A percentile compares a stretch with the other conserved stretches of the same genome.
phyloP scores from a whole-genome alignment of 805 yeast genomes.

The Hanseniaspora opuntiae region DNA sequence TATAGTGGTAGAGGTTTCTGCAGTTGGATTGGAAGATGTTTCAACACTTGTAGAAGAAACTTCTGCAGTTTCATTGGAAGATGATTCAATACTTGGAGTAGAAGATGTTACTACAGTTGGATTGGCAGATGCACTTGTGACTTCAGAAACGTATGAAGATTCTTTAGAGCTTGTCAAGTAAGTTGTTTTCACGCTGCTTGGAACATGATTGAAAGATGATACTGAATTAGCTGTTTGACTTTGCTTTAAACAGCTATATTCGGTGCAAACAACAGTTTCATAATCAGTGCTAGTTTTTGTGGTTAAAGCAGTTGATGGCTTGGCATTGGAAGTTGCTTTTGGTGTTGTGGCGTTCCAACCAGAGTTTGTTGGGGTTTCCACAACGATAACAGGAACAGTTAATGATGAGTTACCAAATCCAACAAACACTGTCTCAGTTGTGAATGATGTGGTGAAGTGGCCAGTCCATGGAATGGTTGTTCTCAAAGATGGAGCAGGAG shows the following conservation, averaged over 20 bases:
- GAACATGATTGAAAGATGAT: slow-evolving; percentile 14
- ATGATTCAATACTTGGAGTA: no score
- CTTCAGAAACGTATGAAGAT: no score
- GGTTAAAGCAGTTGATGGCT: not conserved
- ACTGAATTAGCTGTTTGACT: slow-evolving; percentile 13
- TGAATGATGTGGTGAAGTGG: not conserved
- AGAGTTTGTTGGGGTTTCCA: not conserved
- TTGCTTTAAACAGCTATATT: slow-evolving; percentile 7
- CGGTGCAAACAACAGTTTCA: not conserved
- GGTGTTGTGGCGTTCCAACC: not conserved
- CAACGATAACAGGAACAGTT: not conserved
- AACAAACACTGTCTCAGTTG: not conserved
- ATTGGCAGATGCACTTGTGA: no score
- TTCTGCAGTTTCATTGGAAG: no score
- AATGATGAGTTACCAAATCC: not conserved
- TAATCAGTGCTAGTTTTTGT: not conserved
- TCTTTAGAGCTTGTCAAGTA: not conserved
- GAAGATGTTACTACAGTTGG: no score
- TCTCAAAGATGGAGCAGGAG: not conserved
- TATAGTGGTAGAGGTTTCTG: no score
- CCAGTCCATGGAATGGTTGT: not conserved
- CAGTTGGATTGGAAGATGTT: no score
- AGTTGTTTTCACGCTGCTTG: not conserved
- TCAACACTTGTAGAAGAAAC: no score
- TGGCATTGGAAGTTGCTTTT: no score